These are phyloP conservation scores for Ceratocystis cubensis DNA, from an alignment of 2,329 filamentous ascomycete genomes.

Conservation along the genomic window DNA sequence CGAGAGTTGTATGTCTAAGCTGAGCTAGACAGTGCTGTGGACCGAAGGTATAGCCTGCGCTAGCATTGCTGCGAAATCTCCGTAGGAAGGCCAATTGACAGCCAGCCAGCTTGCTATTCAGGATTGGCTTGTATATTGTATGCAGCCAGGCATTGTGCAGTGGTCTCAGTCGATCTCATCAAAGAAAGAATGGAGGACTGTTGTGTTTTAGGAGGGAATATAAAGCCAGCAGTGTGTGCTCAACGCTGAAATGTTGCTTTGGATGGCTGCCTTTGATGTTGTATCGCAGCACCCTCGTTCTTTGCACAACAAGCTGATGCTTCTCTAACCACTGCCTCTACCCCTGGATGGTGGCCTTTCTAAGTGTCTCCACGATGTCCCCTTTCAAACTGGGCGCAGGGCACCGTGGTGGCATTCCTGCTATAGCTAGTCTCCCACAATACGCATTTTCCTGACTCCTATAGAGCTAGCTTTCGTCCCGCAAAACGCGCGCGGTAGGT, in stretches of 20 bases:
- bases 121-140: not conserved
- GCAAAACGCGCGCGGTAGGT: not conserved
- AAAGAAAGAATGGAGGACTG: too few species aligned
- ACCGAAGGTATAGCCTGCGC: too few species aligned
- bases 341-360: not conserved
- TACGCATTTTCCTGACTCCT: not conserved
- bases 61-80: too few species aligned
- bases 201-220: too few species aligned
- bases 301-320: not conserved
- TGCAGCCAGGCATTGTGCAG: not conserved
- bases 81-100: too few species aligned
- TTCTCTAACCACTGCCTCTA: not conserved
- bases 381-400: not conserved
- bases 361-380: not conserved
- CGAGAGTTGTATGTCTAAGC: too few species aligned
- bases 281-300: not conserved
- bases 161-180: not conserved
- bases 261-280: not conserved
- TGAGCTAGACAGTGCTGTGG: too few species aligned
- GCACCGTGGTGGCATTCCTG: not conserved
- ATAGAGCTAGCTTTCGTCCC: not conserved
- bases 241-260: not conserved
- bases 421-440: not conserved
- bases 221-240: not conserved
- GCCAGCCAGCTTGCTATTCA: too few species aligned